Percentiles rank a stretch among this genome's conserved stretches.
These are phyloP conservation scores for Tolypocladium pustulatum DNA, from an alignment of 2,329 filamentous ascomycete genomes.

Conservation along the genomic window DNA sequence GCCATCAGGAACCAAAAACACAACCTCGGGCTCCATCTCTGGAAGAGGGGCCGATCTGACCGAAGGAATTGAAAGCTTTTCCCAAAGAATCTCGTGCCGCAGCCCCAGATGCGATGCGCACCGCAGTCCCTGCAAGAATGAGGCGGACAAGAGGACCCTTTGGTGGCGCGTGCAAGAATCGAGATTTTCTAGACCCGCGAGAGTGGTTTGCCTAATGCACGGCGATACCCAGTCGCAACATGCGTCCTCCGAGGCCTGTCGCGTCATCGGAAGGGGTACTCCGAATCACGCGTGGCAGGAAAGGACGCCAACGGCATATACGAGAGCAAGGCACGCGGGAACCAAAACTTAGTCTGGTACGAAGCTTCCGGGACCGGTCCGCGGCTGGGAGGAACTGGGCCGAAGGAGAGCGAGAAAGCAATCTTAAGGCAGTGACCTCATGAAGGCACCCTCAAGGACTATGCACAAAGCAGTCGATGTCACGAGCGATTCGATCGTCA, in stretches of 20 bases:
- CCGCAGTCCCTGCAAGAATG: not conserved
- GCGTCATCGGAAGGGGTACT: not conserved
- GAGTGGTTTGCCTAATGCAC: constrained; percentile 1
- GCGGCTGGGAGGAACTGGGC: not conserved
- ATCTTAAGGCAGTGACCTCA: not conserved
- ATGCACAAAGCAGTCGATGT: not conserved
- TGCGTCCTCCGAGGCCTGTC: not conserved
- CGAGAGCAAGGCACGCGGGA: not conserved
- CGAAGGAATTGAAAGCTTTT: not conserved
- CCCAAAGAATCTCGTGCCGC: not conserved
- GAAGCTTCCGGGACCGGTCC: not conserved
- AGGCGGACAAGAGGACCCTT: not conserved
- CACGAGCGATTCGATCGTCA: constrained; percentile 1
- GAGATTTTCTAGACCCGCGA: constrained; percentile 1
- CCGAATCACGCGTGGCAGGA: not conserved
- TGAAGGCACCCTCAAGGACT: not conserved
- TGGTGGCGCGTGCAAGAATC: not conserved
- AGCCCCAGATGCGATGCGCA: not conserved
- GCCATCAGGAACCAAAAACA: not conserved
- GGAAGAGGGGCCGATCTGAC: not conserved
- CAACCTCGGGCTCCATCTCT: not conserved
- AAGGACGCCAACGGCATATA: not conserved
- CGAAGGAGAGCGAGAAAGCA: not conserved
- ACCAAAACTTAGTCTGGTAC: not conserved
- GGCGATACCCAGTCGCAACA: not conserved